phyloP scores from a whole-genome alignment of 202 grass and related monocot genomes.

The Digitaria exilis region DNA sequence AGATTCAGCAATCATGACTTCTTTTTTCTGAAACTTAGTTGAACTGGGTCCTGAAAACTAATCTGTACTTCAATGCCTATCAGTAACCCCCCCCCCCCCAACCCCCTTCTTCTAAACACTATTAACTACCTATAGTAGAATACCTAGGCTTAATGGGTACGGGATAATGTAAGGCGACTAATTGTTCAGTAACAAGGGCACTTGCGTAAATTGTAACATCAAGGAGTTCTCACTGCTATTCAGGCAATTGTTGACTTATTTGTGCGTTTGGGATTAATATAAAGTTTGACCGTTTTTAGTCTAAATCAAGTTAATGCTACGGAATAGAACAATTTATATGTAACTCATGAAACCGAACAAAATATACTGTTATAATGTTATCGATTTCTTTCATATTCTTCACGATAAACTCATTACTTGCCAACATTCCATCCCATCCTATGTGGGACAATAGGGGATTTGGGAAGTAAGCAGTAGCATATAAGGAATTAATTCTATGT shows the following conservation, averaged over 20 bases:
- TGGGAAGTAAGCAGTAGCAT: neutral
- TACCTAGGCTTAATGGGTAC: neutral
- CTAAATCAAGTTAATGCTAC: neutral
- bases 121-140: neutral
- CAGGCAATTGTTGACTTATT: neutral
- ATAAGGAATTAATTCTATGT: neutral
- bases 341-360: neutral
- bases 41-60: neutral
- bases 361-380: neutral
- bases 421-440: neutral
- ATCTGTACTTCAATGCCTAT: neutral
- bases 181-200: neutral
- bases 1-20: neutral
- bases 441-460: neutral
- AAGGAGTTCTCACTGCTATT: neutral
- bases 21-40: neutral
- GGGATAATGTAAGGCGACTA: neutral
- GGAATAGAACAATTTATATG: neutral
- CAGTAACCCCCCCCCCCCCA: too few relatives aligned
- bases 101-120: too few relatives aligned
- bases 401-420: constrained; percentile 3
- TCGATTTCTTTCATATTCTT: neutral
- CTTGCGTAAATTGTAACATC: neutral
- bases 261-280: neutral
- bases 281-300: neutral